Evolutionary conservation across 805 yeast species (phyloP), one percentile per base, ranked within the genome.

Genomic region (Candida schatavii): DNA sequence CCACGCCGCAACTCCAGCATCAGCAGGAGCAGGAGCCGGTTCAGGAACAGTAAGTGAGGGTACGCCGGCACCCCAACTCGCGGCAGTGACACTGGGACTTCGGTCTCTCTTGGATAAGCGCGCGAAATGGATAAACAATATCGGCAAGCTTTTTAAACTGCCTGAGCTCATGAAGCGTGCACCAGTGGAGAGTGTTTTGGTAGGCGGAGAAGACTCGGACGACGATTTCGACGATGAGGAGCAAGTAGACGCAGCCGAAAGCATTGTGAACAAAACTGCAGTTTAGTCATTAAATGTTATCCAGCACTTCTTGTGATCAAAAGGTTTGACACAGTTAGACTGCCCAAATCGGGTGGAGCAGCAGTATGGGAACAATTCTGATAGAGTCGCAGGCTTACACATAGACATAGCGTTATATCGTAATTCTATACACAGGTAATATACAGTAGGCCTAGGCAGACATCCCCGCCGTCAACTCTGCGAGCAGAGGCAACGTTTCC

Each of bases 61-160:
- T n/a, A 56, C 54, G 23, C 60, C 66, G 5, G 64, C 70, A 4
- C 78, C 80, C 52, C 88, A 80, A 55, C 81, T 78, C 37, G 26
- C 15, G 18, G 10, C 34, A 6, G 35, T 38, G 3, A 86, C 83
- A 59, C 77, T 85, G 10, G 91, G 96, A 3, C 72, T 89, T 44
- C 76, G 82, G 52, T 82, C 91, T 1, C 62, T 91, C 38, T 62
- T 91, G 48, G 97, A 91, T 49, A 93, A 93, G 66, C 77, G 98
- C 41, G 68, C 62, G 42, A 80, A 93, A 52, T 93, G 99, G 99
- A 84, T 90, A 29, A 77, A 75, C 18, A 87, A 83, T 58, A 88
- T 93, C 48, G 98, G 98, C 1, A 88, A 90, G 26, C 74, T 91
- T 39, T 93, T 93, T 64, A 71, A 68, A 44, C 74, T 82, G 20